These are phyloP conservation scores for Phytophthora colocasiae DNA, from an alignment of 352 stramenopile species.

Conservation along the genomic window DNA sequence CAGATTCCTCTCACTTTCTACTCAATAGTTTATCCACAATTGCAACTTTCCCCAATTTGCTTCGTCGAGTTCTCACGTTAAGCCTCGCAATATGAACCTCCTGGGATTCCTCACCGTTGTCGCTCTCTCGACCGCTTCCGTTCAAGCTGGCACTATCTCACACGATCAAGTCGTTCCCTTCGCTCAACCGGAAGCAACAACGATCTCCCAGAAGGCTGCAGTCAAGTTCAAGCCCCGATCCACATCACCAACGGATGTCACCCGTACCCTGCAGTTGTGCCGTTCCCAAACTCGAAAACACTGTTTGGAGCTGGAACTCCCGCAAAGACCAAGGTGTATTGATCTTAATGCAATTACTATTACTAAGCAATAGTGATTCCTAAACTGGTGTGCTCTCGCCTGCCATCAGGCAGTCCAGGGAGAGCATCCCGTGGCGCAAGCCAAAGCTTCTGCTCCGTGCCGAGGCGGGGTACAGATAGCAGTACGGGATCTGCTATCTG, in stretches of 20 bases:
- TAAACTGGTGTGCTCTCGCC: too few species aligned
- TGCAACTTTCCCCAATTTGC: slow-evolving; percentile 29
- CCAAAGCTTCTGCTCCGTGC: too few species aligned
- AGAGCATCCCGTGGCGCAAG: too few species aligned
- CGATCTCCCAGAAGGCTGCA: slow-evolving; percentile 16
- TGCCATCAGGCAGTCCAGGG: too few species aligned
- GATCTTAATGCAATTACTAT: too few species aligned
- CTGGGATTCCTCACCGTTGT: background rate
- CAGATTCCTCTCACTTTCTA: slow-evolving; percentile 58
- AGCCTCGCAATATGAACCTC: slow-evolving; percentile 7
- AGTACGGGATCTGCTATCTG: too few species aligned
- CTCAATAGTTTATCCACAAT: slow-evolving; percentile 46
- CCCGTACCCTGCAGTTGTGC: slow-evolving; percentile 44
- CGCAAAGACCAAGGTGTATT: too few species aligned
- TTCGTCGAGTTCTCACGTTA: background rate
- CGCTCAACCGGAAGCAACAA: slow-evolving; percentile 13
- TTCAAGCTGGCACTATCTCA: slow-evolving; percentile 8
- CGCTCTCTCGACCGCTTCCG: background rate
- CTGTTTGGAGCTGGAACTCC: too few species aligned
- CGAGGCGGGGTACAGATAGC: too few species aligned
- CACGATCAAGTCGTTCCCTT: slow-evolving; percentile 16
- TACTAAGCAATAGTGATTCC: too few species aligned
- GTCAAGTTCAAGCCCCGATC: slow-evolving; percentile 31
- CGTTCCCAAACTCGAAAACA: too few species aligned
- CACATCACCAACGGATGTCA: slow-evolving; percentile 44